Evolutionary conservation across 768 basidiomycete genomes (phyloP).

Genomic region (Mycena maculata): DNA sequence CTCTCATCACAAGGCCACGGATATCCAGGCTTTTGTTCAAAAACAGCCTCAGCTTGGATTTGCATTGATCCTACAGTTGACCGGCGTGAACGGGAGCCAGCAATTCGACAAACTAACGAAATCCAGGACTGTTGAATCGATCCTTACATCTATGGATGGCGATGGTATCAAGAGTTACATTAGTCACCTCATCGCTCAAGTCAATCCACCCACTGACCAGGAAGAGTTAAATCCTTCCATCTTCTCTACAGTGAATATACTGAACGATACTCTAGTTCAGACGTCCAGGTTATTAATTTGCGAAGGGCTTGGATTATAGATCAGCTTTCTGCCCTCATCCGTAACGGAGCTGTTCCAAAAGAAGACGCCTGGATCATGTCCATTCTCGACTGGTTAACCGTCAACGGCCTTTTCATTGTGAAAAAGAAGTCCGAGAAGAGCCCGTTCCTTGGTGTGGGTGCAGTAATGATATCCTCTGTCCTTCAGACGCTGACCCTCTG

Average conservation of each 20-base stretch:
- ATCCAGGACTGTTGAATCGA: constrained; percentile 91
- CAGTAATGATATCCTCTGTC: neutral
- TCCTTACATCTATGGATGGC: constrained; percentile 78
- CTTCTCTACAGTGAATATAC: neutral
- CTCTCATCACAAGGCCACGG: constrained; percentile 63
- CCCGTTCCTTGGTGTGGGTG: constrained; percentile 64
- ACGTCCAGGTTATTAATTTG: constrained; percentile 60
- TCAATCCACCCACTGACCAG: constrained; percentile 59
- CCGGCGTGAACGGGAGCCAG: constrained; percentile 82
- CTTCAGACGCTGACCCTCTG: neutral
- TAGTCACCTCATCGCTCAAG: constrained; percentile 71
- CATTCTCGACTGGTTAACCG: constrained; percentile 83
- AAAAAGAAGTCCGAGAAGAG: constrained; percentile 80
- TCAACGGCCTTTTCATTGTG: constrained; percentile 84
- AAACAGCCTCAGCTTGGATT: constrained; percentile 85
- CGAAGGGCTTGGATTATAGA: constrained; percentile 87
- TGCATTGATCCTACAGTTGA: constrained; percentile 85
- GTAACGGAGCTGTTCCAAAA: constrained; percentile 84
- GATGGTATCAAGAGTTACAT: constrained; percentile 85
- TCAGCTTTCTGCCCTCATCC: constrained; percentile 82
- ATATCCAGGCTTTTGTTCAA: constrained; percentile 81
- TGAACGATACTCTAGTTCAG: constrained; percentile 50
- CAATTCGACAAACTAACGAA: constrained; percentile 94
- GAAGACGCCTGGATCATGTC: constrained; percentile 80
- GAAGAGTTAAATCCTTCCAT: constrained; percentile 51